Percentiles rank a stretch among this genome's conserved stretches.
These are phyloP conservation scores for Fraxinus platypoda DNA, from an alignment of 305 asterid species.

Conservation along the genomic window DNA sequence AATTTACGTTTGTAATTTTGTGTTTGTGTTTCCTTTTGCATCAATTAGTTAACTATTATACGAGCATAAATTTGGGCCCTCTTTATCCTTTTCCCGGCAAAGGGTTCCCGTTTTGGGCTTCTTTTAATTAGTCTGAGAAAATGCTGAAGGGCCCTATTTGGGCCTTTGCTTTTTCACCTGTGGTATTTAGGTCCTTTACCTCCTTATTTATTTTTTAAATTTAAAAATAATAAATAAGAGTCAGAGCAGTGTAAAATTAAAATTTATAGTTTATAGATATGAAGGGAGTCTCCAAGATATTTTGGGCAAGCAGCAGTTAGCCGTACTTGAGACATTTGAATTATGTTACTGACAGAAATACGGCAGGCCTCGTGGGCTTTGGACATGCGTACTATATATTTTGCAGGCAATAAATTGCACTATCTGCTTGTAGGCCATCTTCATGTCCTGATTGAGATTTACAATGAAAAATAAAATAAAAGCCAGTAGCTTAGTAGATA, in stretches of 20 bases:
- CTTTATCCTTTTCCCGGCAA: background rate
- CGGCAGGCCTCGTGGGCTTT: background rate
- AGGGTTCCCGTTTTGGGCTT: background rate
- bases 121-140: background rate
- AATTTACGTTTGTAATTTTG: background rate
- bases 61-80: background rate
- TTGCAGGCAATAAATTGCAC: background rate
- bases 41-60: background rate
- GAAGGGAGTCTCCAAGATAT: background rate
- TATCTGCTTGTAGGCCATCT: background rate
- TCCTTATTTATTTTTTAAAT: background rate
- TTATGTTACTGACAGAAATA: background rate
- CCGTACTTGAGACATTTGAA: background rate
- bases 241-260: background rate
- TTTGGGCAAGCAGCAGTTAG: background rate
- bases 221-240: no score
- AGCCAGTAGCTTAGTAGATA: background rate
- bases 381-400: background rate
- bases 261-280: background rate
- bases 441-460: background rate
- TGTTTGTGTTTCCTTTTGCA: background rate
- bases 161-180: background rate
- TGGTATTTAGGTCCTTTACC: background rate
- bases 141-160: background rate
- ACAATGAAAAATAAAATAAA: no score